Evolutionary conservation across 2,329 filamentous ascomycete genomes (phyloP), one percentile per base, ranked within the genome.

Genomic region (Stemphylium vesicarium): DNA sequence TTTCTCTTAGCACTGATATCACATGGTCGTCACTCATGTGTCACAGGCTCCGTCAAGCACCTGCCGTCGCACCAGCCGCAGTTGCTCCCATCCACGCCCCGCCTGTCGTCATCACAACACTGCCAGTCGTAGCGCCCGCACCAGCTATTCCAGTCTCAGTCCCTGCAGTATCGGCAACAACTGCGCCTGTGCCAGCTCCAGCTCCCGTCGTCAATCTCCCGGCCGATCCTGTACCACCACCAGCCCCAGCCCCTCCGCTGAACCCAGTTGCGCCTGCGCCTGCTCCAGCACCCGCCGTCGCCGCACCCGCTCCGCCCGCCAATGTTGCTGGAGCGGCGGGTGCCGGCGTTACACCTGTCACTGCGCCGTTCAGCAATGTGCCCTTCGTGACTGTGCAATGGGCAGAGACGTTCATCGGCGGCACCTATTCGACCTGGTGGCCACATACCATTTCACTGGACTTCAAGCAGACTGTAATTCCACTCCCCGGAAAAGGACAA

Each of bases 361-460:
- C 29, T n/a, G 36, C 35, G 47, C 53, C 39, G 43, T 39, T 55
- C 35, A 16, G 48, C 29, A 57, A 55, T 13, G 44, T 58, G 22
- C 61, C 65, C 39, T 67, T 62, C 9, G 59, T 71, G 10, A 75
- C 65, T 1, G 69, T 72, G 7, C 60, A 68, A 44, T 77, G 73
- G 73, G 52, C 70, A 12, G 68, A 73, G 44, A 74, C 72, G 8
- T 55, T 61, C 53, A 64, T 73, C 10, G 66, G 58, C 16, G 58
- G 63, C 9, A 65, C 60, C 2, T 57, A 57, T 31, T 57, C 47
- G 10, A 76, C 73, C 9, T 76, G 74, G 74, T 59, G 70, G 7
- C 71, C 70, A 7, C 47, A 64, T 12, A 70, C 69, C 2, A 53
- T 68, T 13, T 72, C 68, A 3, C 53, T 74, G 12, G 67, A 66